Conservation (phyloP, 352 stramenopile genomes). For the Phytophthora podocarpi region DNA sequence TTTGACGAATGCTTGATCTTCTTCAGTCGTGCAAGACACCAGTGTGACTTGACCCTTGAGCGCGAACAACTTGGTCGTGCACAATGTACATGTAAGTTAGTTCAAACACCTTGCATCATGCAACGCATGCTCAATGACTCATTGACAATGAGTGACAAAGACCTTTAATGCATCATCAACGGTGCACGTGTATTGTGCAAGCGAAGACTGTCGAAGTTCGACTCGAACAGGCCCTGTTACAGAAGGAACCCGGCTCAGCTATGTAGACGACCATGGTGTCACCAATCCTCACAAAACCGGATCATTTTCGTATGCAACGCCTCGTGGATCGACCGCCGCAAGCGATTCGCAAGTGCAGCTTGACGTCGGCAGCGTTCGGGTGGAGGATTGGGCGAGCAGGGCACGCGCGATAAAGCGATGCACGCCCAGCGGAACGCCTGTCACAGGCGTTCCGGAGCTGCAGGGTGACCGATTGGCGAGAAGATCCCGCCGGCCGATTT, state of each 20-base stretch:
- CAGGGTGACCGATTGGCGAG: constrained; percentile 18
- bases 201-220: background rate
- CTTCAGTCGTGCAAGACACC: too few relatives aligned
- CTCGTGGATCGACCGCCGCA: constrained; percentile 1
- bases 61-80: too few relatives aligned
- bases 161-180: background rate
- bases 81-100: too few relatives aligned
- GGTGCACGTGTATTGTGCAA: background rate
- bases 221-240: too few relatives aligned
- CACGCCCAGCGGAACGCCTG: constrained; percentile 15
- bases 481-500: constrained; percentile 9
- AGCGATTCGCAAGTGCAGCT: constrained; percentile 13
- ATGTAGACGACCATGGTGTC: constrained; percentile 9
- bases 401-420: background rate
- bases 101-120: too few relatives aligned
- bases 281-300: constrained; percentile 5
- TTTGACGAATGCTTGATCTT: too few relatives aligned
- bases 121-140: too few relatives aligned
- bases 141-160: background rate
- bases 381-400: constrained; percentile 13
- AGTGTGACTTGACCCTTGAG: too few relatives aligned
- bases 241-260: constrained; percentile 9
- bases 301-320: constrained; percentile 1
- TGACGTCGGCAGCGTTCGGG: constrained; percentile 5
- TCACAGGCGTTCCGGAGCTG: constrained; percentile 21